A percentile compares a stretch with the other conserved stretches of the same genome.
Conservation (phyloP, 192 early-diverging fungal genomes). For the Paraglomus occultum region DNA sequence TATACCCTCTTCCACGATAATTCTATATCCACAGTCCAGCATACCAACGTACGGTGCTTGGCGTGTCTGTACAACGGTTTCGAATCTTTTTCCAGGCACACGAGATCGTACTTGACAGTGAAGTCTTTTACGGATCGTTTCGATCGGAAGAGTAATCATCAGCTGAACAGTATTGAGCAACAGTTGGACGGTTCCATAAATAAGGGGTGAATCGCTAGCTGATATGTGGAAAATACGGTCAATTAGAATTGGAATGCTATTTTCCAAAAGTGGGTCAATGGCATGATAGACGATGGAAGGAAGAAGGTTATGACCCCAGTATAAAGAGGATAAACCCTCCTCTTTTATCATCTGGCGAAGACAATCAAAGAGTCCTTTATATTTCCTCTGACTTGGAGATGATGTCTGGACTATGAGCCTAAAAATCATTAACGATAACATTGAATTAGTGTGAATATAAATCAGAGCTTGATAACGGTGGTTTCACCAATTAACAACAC, state of each 20-base stretch:
- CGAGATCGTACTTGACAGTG: conserved; percentile 74
- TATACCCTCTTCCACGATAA: conserved; percentile 75
- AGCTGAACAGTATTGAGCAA: conserved; percentile 70
- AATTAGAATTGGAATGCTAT: conserved; percentile 63
- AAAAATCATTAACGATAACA: neutral
- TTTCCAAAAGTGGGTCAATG: conserved; percentile 68
- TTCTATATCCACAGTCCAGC: conserved; percentile 62
- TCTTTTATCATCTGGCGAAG: conserved; percentile 73
- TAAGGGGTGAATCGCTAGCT: conserved; percentile 58
- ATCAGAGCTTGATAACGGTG: neutral
- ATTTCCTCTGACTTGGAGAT: conserved; percentile 73
- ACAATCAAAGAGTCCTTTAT: conserved; percentile 76
- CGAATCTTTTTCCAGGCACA: conserved; percentile 53
- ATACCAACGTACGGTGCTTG: conserved; percentile 74
- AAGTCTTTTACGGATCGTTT: conserved; percentile 82
- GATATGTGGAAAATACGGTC: conserved; percentile 61
- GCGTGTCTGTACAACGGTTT: conserved; percentile 63
- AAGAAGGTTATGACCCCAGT: conserved; percentile 66
- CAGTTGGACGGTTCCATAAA: conserved; percentile 61
- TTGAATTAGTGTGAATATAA: neutral
- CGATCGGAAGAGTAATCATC: conserved; percentile 77
- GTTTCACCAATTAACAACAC: neutral
- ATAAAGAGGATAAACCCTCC: conserved; percentile 70
- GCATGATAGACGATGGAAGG: conserved; percentile 82
- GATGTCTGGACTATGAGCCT: conserved; percentile 83